Evolutionary conservation across 257 asterid species (phyloP), one percentile per base, ranked within the genome.

Genomic region (Nicotiana sylvestris): DNA sequence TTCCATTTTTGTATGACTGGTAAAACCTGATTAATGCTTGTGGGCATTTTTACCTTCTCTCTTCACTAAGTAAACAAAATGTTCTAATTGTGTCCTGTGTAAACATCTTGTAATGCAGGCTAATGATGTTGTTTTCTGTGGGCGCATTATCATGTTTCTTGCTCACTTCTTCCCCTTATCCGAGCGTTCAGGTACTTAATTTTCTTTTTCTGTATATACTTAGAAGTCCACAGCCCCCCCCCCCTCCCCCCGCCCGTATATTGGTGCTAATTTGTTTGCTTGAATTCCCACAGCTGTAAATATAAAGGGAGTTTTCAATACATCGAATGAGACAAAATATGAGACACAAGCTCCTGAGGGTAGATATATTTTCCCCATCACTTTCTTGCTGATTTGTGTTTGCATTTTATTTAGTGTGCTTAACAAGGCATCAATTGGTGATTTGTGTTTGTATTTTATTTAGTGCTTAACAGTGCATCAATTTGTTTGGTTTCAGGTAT

Each of bases 101-200:
- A 64, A 62, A 57, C 39, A 82, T 70, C 61, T 87, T 69, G 66
- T 78, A 18, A 87, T 92, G 85, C 92, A 93, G 99, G 99, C 98
- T 78, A 96, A 96, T 90, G 98, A 96, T 88, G 99, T 96, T 15
- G 99, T 96, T 83, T 96, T 96, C 86, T 94, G 98, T 67, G 98
- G 99, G 81, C 95, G 99, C 84, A 94, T 96, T 83, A 96, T 96
- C 81, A 96, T 96, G 99, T 96, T 96, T 90, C 99, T 96, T 77
- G 98, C 99, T 68, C 99, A 96, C 83, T 94, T 96, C 87, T 96
- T 96, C 29, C 99, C 99, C 56, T 85, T 96, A 83, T 96, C 99
- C 49, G 99, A 96, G 87, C 99, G 99, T 83, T 96, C 99, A 46
- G 99, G 99, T 96, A 91, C 78, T 81, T 77, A 17, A 17, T 21